Base-by-base conservation (phyloP, 768 basidiomycete species). In the Psilocybe sp. region DNA sequence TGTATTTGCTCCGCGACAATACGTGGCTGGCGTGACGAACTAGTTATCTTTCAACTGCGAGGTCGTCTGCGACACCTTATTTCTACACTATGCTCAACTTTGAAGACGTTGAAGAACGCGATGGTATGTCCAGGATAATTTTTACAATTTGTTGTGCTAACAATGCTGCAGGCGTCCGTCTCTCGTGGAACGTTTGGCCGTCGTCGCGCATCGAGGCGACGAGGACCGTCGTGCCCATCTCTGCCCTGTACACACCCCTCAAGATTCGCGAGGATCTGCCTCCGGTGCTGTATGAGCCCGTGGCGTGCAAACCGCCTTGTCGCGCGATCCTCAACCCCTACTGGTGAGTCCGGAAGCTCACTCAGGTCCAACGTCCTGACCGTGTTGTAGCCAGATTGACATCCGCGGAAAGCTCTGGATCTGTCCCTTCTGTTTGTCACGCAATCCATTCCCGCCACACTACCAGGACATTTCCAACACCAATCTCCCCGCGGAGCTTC, bases 131-230 rank as follows among this genome's bases (percentile, higher is more conserved):
- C 39, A n/a, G 11, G 39, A 35, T 32, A 32, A 41, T 7, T 31
- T 31, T 10, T 10, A 44, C 31, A 4, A 34, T 23, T 8, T 23
- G 23, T 28, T 11, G 9, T 5, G 12, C 28, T 28, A 9, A 10
- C 16, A 14, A 31, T 7, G 50, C 46, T n/a, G 34, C 54, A 97
- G 94, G 96, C 58, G 85, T 98, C 40, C 83, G 96, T 48, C 79
- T 98, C 57, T 96, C 95, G 41, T 98, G 96, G 97, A 99, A 99
- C 69, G 92, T 95, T 51, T 99, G 93, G 92, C 94, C 95, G 2
- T 95, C 94, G 33, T 95, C 93, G 52, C 85, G 97, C 60, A 96
- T 98, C 68, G 97, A 99, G 72, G 93, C 96, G 12, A 98, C 95
- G 34, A 81, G 96, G 60, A 98, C 92, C 4, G 96, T 99, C 36